Percentiles rank a stretch among this genome's conserved stretches.
Evolutionary conservation across 495 filamentous ascomycete genomes (phyloP).

Genomic region (Aspergillus carlsbadensis): DNA sequence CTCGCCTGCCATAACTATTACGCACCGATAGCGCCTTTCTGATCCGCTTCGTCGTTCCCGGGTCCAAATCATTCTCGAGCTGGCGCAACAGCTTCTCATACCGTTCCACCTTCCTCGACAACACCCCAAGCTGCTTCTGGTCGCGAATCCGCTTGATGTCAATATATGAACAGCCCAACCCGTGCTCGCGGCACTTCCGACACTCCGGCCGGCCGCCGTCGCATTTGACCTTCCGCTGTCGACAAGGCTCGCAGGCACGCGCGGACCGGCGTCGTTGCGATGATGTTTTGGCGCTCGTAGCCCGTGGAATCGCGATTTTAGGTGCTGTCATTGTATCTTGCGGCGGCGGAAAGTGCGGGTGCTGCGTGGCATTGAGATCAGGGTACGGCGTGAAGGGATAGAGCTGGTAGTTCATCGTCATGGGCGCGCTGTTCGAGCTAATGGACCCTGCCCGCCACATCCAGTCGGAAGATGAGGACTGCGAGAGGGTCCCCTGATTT

Average conservation of each 20-base stretch:
- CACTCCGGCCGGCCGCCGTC: constrained; percentile 54
- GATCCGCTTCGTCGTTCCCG: constrained; percentile 30
- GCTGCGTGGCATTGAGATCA: constrained; percentile 1
- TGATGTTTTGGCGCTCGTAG: not conserved
- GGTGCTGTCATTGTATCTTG: not conserved
- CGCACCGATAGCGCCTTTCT: constrained; percentile 35
- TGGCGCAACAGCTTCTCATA: constrained; percentile 45
- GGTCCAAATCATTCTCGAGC: constrained; percentile 34
- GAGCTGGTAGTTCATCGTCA: not conserved
- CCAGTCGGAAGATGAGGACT: constrained; percentile 6
- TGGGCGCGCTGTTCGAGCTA: not conserved
- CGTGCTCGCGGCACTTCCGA: constrained; percentile 51
- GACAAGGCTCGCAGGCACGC: constrained; percentile 70
- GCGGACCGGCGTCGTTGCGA: constrained; percentile 37
- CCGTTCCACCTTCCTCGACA: constrained; percentile 43
- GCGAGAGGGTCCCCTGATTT: not conserved
- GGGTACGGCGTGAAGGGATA: not conserved
- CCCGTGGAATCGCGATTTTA: constrained; percentile 39
- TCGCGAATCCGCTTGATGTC: constrained; percentile 60
- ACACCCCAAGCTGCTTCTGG: constrained; percentile 43
- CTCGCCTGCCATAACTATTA: no score
- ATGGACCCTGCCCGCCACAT: constrained; percentile 4
- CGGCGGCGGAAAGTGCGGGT: constrained; percentile 4
- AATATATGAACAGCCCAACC: constrained; percentile 49
- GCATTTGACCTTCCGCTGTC: constrained; percentile 65